Conservation (phyloP, 108 stramenopile genomes). For the Parietichytrium sp. region DNA sequence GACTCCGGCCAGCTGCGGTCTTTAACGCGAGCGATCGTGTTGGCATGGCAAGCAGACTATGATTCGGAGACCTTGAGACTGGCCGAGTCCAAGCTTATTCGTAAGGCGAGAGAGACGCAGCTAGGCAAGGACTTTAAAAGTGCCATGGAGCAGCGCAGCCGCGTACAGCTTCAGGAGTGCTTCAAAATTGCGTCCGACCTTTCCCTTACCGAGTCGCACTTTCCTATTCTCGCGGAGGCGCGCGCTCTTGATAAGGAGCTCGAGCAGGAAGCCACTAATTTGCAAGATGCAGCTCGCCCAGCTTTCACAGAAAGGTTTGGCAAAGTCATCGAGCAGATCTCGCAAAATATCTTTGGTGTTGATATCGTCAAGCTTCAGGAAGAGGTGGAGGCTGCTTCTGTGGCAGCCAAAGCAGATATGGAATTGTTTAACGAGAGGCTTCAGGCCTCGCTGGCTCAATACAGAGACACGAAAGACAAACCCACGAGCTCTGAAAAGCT, state of each 20-base stretch:
- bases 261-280: slow-evolving; percentile 5
- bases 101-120: neutral
- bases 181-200: neutral
- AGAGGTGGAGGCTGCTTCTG: neutral
- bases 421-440: neutral
- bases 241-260: neutral
- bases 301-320: neutral
- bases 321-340: neutral
- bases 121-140: neutral
- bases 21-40: neutral
- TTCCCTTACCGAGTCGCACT: neutral
- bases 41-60: neutral
- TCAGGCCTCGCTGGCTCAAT: neutral
- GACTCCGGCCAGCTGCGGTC: neutral
- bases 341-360: neutral
- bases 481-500: slow-evolving; percentile 12
- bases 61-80: slow-evolving; percentile 13
- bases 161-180: neutral
- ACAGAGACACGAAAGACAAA: neutral
- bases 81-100: neutral
- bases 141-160: neutral
- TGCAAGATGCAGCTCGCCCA: slow-evolving; percentile 22
- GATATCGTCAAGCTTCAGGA: slow-evolving; percentile 12
- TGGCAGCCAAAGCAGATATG: neutral
- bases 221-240: neutral